Conservation (phyloP, 306 rosid species). For the Vigna nakashimae region DNA sequence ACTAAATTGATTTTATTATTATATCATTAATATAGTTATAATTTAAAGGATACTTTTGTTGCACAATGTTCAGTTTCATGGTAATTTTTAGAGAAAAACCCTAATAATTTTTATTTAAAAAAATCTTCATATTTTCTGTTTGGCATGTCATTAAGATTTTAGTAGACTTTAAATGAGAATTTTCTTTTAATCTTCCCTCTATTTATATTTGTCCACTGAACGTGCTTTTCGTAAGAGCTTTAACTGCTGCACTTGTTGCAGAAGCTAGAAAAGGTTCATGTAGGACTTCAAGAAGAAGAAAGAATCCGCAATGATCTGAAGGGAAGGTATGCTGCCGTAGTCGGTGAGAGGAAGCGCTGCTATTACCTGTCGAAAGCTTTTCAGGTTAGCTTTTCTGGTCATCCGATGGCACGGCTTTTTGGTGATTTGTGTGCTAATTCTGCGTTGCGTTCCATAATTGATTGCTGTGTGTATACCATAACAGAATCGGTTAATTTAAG, state of each 20-base stretch:
- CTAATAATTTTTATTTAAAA: background rate
- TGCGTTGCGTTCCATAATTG: conserved; percentile 3
- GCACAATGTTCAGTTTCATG: conserved; percentile 25
- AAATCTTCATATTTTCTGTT: conserved; percentile 6
- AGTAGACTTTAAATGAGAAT: background rate
- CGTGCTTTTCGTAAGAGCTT: conserved; percentile 19
- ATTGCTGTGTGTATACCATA: background rate
- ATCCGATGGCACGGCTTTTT: background rate
- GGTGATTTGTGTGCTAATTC: conserved; percentile 5
- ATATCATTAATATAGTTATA: background rate
- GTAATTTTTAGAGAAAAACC: background rate
- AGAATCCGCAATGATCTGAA: conserved; percentile 62
- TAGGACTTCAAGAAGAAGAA: conserved; percentile 72
- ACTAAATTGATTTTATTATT: background rate
- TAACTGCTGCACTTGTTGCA: conserved; percentile 48
- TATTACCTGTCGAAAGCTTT: conserved; percentile 76
- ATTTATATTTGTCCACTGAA: background rate
- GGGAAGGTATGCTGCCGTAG: conserved; percentile 61
- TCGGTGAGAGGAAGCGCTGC: conserved; percentile 72
- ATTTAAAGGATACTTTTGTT: conserved; percentile 9
- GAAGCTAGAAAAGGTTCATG: conserved; percentile 79
- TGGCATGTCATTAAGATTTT: conserved; percentile 5
- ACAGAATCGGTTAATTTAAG: background rate
- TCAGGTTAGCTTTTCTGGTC: conserved; percentile 60
- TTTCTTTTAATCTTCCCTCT: background rate